phyloP scores from a whole-genome alignment of 345 rosid genomes.

The Eucalyptus grandis region DNA sequence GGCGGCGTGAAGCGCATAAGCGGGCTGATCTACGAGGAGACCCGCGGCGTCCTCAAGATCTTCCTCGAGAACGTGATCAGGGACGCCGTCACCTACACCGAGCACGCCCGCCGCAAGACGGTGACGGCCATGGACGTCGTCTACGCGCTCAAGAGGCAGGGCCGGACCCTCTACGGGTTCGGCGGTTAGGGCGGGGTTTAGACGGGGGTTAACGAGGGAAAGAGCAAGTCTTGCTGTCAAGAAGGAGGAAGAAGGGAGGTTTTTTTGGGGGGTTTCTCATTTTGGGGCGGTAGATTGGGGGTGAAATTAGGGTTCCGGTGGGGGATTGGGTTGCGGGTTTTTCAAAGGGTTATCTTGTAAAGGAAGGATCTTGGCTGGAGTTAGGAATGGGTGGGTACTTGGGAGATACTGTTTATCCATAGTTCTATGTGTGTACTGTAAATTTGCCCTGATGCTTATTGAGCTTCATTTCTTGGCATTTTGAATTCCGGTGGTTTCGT shows the following conservation, averaged over 20 bases:
- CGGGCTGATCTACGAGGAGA: constrained; percentile 21
- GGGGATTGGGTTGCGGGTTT: background rate
- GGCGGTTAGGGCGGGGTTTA: background rate
- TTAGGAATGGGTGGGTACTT: background rate
- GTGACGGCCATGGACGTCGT: constrained; percentile 12
- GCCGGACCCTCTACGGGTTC: background rate
- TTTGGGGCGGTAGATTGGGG: background rate
- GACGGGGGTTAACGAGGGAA: background rate
- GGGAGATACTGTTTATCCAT: background rate
- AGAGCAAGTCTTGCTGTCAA: background rate
- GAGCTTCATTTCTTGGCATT: background rate
- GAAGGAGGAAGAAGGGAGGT: background rate
- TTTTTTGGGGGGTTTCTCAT: background rate
- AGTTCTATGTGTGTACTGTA: background rate
- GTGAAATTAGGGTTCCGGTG: background rate
- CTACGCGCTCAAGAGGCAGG: constrained; percentile 6
- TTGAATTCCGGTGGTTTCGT: background rate
- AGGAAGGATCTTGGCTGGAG: background rate
- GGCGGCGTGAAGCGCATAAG: constrained; percentile 23
- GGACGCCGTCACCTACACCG: constrained; percentile 14
- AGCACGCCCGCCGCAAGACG: constrained; percentile 19
- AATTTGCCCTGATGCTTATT: background rate
- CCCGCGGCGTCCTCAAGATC: constrained; percentile 15
- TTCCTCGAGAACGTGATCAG: constrained; percentile 18
- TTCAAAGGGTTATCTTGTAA: background rate